phyloP scores from a whole-genome alignment of 352 stramenopile species.

The Pythium angustatum region DNA sequence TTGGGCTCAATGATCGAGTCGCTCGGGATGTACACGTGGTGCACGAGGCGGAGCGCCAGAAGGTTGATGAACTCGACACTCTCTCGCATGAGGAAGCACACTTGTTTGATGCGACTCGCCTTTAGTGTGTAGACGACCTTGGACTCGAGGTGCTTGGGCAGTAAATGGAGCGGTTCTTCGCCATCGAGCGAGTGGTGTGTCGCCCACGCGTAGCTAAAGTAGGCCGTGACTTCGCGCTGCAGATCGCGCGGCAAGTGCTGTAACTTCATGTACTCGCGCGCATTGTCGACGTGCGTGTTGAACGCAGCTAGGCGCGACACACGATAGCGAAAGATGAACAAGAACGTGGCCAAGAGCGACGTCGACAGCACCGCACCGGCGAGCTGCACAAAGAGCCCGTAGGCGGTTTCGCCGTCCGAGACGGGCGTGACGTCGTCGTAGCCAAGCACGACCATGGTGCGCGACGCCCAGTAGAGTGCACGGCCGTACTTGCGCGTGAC shows the following conservation, averaged over 20 bases:
- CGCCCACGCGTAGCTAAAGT: conserved; percentile 68
- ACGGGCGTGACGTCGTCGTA: conserved; percentile 71
- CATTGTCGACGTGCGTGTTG: conserved; percentile 64
- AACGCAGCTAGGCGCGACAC: conserved; percentile 54
- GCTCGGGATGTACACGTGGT: conserved; percentile 55
- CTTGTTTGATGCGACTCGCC: conserved; percentile 58
- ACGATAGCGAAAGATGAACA: conserved; percentile 75
- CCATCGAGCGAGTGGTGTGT: conserved; percentile 65
- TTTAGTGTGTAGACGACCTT: conserved; percentile 67
- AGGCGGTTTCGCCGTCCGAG: conserved; percentile 55
- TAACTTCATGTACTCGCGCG: conserved; percentile 69
- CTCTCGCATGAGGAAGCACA: conserved; percentile 72
- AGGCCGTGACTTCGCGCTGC: conserved; percentile 53
- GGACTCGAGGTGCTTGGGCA: conserved; percentile 68
- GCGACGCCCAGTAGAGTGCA: conserved; percentile 58
- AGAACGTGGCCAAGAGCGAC: conserved; percentile 59
- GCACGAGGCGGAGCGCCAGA: conserved; percentile 45
- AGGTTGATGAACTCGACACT: conserved; percentile 73
- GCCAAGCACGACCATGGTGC: conserved; percentile 58
- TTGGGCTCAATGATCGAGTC: conserved; percentile 74
- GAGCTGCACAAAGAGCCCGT: conserved; percentile 47
- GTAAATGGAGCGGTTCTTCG: conserved; percentile 52
- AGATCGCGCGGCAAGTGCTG: conserved; percentile 58
- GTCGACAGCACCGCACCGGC: conserved; percentile 55
- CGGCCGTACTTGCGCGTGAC: conserved; percentile 52